Base-by-base conservation (phyloP, 2,329 filamentous ascomycete genomes). In the Diplodia scrobiculata region DNA sequence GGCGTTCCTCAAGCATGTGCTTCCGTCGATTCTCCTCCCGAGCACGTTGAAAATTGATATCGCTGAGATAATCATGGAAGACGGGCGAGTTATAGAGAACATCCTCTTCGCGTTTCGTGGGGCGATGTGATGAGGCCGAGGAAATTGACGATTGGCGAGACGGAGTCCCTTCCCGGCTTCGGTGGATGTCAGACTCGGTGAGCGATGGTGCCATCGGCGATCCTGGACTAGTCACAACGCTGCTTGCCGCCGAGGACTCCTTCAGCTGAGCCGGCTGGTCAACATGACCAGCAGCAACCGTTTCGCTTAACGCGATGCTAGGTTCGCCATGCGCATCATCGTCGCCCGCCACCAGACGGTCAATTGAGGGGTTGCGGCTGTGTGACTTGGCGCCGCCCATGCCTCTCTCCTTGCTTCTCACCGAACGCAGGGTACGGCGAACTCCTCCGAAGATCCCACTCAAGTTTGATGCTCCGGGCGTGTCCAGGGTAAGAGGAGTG, bases 251-350 rank as follows among this genome's bases (percentile, higher is more conserved):
- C 11, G 76, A 79, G 21, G 75, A 69, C 7, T 80, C 77, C 47
- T 77, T 77, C 76, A 82, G 70, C 73, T 81, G 67, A 71, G 83
- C 69, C 74, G 84, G 75, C 74, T 79, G 71, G 81, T 87, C 70
- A 82, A 82, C 74, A 74, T 87, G 66, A 17, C 89, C 90, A 3
- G 87, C 83, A 1, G 84, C 89, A 25, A 84, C 79, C 1, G 87
- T 82, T 3, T 83, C 86, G 73, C 84, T 90, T 29, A 91, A 71
- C 3, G 85, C 86, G 2, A 92, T 82, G 69, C 85, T 87, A 0
- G 90, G 82, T 48, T 84, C 83, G 2, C 84, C 84, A 67, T 89
- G 87, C 69, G 89, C 87, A 10, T 82, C 79, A 63, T 81, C 86
- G 25, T 81, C 80, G 63, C 89, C 87, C 10, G 48, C 34, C 2